Conservation (phyloP, 2,329 filamentous ascomycete genomes). For the Trichoderma endophyticum region DNA sequence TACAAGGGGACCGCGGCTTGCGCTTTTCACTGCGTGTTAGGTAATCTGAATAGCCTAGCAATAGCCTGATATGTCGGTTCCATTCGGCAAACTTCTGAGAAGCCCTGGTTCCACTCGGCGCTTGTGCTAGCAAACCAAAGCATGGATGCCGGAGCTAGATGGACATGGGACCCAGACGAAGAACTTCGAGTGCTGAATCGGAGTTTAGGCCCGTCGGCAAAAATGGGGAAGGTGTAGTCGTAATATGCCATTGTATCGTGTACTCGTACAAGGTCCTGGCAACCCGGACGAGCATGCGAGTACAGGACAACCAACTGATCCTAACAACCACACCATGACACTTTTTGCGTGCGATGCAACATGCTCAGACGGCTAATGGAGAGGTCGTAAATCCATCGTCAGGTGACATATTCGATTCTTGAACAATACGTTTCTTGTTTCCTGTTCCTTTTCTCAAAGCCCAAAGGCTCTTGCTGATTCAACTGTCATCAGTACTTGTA, state of each 20-base stretch:
- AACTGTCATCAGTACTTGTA: neutral
- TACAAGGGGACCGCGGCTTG: neutral
- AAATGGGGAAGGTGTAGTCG: constrained; percentile 9
- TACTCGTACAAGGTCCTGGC: neutral
- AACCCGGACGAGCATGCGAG: neutral
- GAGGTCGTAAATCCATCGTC: neutral
- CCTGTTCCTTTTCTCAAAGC: neutral
- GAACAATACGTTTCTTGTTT: neutral
- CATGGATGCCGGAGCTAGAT: constrained; percentile 16
- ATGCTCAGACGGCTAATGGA: neutral
- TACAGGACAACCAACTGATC: neutral
- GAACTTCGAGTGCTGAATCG: constrained; percentile 8
- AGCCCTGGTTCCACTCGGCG: constrained; percentile 12
- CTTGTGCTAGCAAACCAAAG: constrained; percentile 10
- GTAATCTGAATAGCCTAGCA: constrained; percentile 2
- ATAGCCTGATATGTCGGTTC: constrained; percentile 13
- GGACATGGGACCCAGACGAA: neutral
- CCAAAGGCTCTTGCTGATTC: neutral
- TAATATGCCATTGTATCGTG: neutral
- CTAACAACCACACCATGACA: neutral
- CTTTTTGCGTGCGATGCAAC: neutral
- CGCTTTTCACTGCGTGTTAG: neutral
- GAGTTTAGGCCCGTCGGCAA: constrained; percentile 17
- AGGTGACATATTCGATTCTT: neutral
- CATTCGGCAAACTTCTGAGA: constrained; percentile 16